These are phyloP conservation scores for Tetradesmus obliquus DNA, from an alignment of 139 green algal species.

Conservation along the genomic window DNA sequence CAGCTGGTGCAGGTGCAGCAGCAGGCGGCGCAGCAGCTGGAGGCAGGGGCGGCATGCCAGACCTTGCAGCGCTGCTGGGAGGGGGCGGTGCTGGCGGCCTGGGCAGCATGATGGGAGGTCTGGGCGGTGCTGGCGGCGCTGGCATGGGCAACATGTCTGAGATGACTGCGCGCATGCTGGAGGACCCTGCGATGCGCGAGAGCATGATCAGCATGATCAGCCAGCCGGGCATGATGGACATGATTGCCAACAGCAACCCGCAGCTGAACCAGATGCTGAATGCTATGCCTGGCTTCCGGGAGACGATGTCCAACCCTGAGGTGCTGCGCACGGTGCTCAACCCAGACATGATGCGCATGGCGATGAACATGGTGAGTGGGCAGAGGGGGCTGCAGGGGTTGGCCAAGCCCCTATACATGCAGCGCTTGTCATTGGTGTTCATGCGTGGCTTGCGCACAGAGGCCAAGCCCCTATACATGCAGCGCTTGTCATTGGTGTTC, in stretches of 20 bases:
- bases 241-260: slow-evolving; percentile 69
- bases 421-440: too few relatives aligned
- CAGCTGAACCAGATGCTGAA: slow-evolving; percentile 61
- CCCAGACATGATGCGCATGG: slow-evolving; percentile 79
- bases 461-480: not conserved
- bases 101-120: slow-evolving; percentile 13
- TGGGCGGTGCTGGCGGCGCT: slow-evolving; percentile 2
- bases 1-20: slow-evolving; percentile 10
- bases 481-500: too few relatives aligned
- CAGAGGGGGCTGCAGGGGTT: not conserved
- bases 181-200: slow-evolving; percentile 78
- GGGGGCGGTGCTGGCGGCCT: slow-evolving; percentile 14
- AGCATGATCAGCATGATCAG: slow-evolving; percentile 79
- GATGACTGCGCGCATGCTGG: slow-evolving; percentile 28
- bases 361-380: slow-evolving; percentile 69
- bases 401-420: not conserved
- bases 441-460: too few relatives aligned
- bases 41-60: not conserved
- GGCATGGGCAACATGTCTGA: slow-evolving; percentile 39
- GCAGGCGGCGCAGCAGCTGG: slow-evolving; percentile 39
- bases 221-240: slow-evolving; percentile 76
- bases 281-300: slow-evolving; percentile 60
- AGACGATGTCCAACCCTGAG: slow-evolving; percentile 80
- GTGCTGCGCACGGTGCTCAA: slow-evolving; percentile 80
- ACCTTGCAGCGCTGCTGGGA: slow-evolving; percentile 9